Percentiles rank a stretch among this genome's conserved stretches.
phyloP scores from a whole-genome alignment of 2,329 filamentous ascomycete genomes.

The Cordyceps pruinosa region DNA sequence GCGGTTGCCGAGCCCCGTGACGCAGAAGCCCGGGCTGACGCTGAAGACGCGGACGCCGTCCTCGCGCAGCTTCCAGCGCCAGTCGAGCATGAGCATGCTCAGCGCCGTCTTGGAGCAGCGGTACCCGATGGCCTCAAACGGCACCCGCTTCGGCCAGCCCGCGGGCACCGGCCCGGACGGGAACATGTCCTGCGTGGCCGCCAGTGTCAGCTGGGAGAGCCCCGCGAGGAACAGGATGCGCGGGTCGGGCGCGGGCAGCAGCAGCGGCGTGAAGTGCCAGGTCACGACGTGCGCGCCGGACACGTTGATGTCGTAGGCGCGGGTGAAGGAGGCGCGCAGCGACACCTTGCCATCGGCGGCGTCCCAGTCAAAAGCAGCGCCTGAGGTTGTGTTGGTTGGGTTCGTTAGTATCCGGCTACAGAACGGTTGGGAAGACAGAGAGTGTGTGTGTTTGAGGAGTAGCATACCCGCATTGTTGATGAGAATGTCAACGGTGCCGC shows the following conservation, averaged over 20 bases:
- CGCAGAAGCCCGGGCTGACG: conserved; percentile 34
- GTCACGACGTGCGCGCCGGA: conserved; percentile 33
- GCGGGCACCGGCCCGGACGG: conserved; percentile 13
- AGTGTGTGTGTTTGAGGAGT: not conserved
- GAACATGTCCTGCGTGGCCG: conserved; percentile 11
- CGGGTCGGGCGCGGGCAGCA: conserved; percentile 36
- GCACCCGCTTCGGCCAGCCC: conserved; percentile 34
- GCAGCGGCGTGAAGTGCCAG: conserved; percentile 30
- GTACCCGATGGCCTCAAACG: conserved; percentile 23
- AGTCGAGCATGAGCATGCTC: conserved; percentile 44
- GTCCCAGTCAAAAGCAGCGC: conserved; percentile 36
- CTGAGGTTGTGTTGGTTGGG: conserved; percentile 17
- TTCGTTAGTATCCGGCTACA: too few relatives aligned
- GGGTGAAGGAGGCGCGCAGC: conserved; percentile 36
- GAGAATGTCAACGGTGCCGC: conserved; percentile 43
- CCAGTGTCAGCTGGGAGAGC: conserved; percentile 24
- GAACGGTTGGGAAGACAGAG: not conserved
- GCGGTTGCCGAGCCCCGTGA: conserved; percentile 29
- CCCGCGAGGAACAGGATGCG: conserved; percentile 45
- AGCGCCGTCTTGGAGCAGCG: conserved; percentile 36
- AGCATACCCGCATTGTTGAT: conserved; percentile 51
- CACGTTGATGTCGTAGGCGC: conserved; percentile 44
- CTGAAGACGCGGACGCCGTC: conserved; percentile 36
- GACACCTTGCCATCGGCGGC: conserved; percentile 18
- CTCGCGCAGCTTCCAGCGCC: conserved; percentile 29